Evolutionary conservation across 139 green algal species (phyloP).

Genomic region (Deuterostichococcus epilithicus): DNA sequence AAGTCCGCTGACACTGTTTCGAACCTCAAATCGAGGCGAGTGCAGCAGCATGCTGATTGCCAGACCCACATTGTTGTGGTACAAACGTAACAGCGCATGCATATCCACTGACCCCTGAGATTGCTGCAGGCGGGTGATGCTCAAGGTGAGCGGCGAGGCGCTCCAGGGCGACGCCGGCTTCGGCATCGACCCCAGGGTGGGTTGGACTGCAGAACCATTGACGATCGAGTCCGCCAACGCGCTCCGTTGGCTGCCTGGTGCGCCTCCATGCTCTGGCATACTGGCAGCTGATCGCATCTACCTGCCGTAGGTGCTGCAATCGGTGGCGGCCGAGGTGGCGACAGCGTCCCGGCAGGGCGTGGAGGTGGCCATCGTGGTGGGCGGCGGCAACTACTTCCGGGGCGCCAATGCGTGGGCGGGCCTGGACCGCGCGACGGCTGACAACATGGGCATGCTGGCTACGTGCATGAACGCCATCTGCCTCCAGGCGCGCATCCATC

Average conservation of each 20-base stretch:
- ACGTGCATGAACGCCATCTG: conserved; percentile 98
- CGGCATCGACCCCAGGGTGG: conserved; percentile 78
- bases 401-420: conserved; percentile 72
- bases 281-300: not conserved
- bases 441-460: conserved; percentile 95
- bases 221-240: too few species aligned
- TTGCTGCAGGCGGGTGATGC: conserved; percentile 65
- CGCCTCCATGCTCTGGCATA: not conserved
- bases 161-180: conserved; percentile 71
- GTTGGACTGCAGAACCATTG: not conserved
- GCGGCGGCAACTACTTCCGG: conserved; percentile 95
- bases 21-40: too few species aligned
- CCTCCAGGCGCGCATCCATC: conserved; percentile 62
- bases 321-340: conserved; percentile 82
- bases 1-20: too few species aligned
- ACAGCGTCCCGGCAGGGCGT: conserved; percentile 50
- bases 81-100: not conserved
- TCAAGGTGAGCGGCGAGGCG: conserved; percentile 93
- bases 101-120: not conserved
- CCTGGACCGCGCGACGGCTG: conserved; percentile 88
- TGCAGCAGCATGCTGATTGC: too few species aligned
- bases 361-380: conserved; percentile 91
- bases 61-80: not conserved
- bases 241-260: not conserved
- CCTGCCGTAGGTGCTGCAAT: conserved; percentile 55